Conservation (phyloP, 768 basidiomycete genomes). For the Suillus paluster region DNA sequence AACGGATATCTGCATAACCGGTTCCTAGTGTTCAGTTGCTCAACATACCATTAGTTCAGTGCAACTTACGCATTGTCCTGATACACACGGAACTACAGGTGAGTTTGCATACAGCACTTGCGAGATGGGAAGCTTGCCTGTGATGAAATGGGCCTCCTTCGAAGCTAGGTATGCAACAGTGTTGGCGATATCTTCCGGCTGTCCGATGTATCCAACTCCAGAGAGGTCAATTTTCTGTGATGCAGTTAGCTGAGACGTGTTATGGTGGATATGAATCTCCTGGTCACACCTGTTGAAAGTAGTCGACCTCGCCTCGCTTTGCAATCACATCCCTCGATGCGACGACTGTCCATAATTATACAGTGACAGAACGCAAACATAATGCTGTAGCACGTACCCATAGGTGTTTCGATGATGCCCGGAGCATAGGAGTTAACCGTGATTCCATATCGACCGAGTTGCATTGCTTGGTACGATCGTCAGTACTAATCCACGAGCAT, state of each 20-base stretch:
- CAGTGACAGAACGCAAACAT: background rate
- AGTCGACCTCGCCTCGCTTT: background rate
- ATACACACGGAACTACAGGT: background rate
- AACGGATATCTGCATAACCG: constrained; percentile 7
- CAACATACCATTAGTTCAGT: background rate
- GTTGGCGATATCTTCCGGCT: constrained; percentile 37
- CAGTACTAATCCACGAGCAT: background rate
- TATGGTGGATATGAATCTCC: background rate
- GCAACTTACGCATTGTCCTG: constrained; percentile 22
- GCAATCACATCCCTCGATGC: background rate
- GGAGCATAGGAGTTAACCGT: constrained; percentile 46
- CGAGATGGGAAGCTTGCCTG: constrained; percentile 24
- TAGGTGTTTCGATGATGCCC: constrained; percentile 31
- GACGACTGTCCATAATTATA: background rate
- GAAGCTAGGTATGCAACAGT: constrained; percentile 40
- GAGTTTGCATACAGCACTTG: background rate
- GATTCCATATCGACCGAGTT: constrained; percentile 36
- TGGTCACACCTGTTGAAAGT: constrained; percentile 2
- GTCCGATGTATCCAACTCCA: constrained; percentile 24
- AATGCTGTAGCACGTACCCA: constrained; percentile 27
- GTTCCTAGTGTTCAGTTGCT: background rate
- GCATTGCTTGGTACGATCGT: constrained; percentile 16
- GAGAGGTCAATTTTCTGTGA: background rate
- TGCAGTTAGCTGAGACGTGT: background rate
- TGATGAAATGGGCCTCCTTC: constrained; percentile 39